phyloP scores from a whole-genome alignment of 2,329 filamentous ascomycete species.

The Xylaria digitata region DNA sequence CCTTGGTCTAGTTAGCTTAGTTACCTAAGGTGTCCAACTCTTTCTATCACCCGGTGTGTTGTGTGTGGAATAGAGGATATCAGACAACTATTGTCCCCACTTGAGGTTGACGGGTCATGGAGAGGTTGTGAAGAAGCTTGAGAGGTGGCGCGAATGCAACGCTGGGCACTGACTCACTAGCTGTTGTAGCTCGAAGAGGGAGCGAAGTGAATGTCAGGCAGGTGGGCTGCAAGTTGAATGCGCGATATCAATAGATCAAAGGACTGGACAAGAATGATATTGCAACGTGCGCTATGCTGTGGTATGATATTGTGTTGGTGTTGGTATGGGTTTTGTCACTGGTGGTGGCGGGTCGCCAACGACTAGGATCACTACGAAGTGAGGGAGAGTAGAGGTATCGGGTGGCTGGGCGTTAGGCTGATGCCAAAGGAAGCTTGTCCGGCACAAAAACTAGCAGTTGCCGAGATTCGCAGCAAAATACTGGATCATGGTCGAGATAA shows the following conservation, averaged over 20 bases:
- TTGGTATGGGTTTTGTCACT: conserved; percentile 4
- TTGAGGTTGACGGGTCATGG: not conserved
- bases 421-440: not conserved
- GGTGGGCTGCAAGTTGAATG: conserved; percentile 8
- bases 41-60: not conserved
- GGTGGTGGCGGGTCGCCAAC: conserved; percentile 6
- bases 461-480: conserved; percentile 2
- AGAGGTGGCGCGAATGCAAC: not conserved
- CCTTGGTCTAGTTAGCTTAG: not conserved
- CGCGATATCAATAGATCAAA: conserved; percentile 18
- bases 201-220: conserved; percentile 15
- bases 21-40: not conserved
- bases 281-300: not conserved
- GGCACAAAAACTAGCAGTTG: conserved; percentile 12
- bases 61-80: not conserved
- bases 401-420: not conserved
- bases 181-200: not conserved
- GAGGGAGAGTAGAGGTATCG: not conserved
- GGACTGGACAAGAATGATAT: conserved; percentile 2
- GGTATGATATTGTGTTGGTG: not conserved
- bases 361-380: not conserved
- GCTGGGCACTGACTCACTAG: conserved; percentile 21
- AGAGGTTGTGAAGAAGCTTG: conserved; percentile 1
- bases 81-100: too few species aligned
- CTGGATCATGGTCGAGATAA: conserved; percentile 16